Evolutionary conservation across 2,329 filamentous ascomycete genomes (phyloP), one percentile per base, ranked within the genome.

Genomic region (Thielaviopsis euricoi): DNA sequence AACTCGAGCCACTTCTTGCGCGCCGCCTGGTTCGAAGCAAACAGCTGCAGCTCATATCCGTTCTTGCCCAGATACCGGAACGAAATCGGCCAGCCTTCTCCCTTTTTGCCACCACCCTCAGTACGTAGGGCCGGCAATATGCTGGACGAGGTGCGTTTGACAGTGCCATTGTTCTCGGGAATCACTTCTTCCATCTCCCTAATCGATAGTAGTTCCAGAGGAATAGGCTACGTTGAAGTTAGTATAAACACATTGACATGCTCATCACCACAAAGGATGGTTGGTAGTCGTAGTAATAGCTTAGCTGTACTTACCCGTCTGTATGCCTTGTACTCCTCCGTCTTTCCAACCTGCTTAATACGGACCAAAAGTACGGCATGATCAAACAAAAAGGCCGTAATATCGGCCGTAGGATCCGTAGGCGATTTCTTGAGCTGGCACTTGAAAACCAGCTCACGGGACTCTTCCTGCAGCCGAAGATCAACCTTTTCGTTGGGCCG

Each of bases 181-280:
- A 95, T 87, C 29, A 97, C 84, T 68, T 96, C 89, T 56, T 97
- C 91, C 91, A 98, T 97, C 68, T 97, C 91, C 56, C 86, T 85
- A 64, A 98, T 97, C 23, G 93, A 84, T 17, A 98, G 77, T 6
- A 98, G 77, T 68, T 98, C 93, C 33, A 98, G 74, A 15, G 93
- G 93, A 63, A 98, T 98, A 0, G 93, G 93, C 74, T 90, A 60
- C 40, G 2, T 23, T 22, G 55, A 15, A 46, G 60, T 63, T 57
- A 63, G 59, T 53, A 53, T 46, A 19, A 10, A 33, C 21, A 40
- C 23, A 19, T 43, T 15, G 21, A 9, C 7, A 57, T 29, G 19
- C 48, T 33, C n/a, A 23, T 22, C 50, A 7, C 26, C 15, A 5
- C 15, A 23, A 60, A n/a, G 13, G n/a, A 53, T 48, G 10, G n/a